phyloP scores from a whole-genome alignment of 805 yeast genomes.

The Yamadazyma philogaea region DNA sequence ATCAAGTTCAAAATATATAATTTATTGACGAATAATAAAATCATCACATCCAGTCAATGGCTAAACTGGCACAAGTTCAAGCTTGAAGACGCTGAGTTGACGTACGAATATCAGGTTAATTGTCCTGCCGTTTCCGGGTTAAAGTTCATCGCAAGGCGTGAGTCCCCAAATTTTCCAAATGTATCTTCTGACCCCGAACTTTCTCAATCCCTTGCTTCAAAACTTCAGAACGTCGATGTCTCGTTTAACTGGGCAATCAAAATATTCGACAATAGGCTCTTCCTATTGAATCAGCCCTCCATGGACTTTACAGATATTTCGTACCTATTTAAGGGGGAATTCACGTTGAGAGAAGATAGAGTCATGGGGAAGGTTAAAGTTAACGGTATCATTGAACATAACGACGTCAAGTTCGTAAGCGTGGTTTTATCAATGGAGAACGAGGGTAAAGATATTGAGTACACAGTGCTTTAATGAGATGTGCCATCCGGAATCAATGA shows the following conservation, averaged over 20 bases:
- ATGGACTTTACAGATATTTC: slow-evolving; percentile 9
- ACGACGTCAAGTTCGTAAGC: slow-evolving; percentile 12
- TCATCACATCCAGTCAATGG: slow-evolving; percentile 27
- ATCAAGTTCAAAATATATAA: slow-evolving; percentile 11
- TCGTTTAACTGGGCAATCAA: slow-evolving; percentile 13
- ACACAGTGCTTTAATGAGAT: slow-evolving; percentile 8
- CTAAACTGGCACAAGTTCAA: slow-evolving; percentile 21
- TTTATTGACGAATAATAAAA: slow-evolving; percentile 17
- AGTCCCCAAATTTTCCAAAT: background rate
- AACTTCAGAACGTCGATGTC: slow-evolving; percentile 5
- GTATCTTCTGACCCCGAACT: background rate
- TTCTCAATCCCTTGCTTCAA: background rate
- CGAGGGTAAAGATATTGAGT: slow-evolving; percentile 7
- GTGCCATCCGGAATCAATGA: no score
- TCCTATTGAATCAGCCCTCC: slow-evolving; percentile 13
- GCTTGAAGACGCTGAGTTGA: slow-evolving; percentile 24
- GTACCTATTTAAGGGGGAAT: slow-evolving; percentile 12
- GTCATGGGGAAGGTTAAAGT: slow-evolving; percentile 11
- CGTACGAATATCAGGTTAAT: slow-evolving; percentile 10
- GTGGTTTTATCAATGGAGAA: slow-evolving; percentile 3
- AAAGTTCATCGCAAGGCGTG: slow-evolving; percentile 3
- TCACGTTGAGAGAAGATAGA: slow-evolving; percentile 7
- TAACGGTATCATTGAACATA: slow-evolving; percentile 11
- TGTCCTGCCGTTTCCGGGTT: slow-evolving; percentile 14
- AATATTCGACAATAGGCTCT: slow-evolving; percentile 8